Evolutionary conservation across 805 yeast genomes (phyloP).

Genomic region (Barnettozyma pratensis): DNA sequence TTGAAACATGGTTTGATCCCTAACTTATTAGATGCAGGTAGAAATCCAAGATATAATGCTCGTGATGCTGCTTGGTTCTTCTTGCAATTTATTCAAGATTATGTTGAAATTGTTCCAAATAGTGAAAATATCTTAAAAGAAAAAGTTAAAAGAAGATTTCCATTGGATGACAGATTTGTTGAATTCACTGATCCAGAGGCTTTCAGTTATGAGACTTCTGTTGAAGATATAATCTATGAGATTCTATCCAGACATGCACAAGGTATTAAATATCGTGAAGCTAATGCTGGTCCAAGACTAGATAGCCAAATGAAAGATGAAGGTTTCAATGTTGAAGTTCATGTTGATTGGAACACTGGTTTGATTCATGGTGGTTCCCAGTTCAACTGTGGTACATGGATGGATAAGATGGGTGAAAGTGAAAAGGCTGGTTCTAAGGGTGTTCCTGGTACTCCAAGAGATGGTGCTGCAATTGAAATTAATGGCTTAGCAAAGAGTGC

Average conservation of each 20-base stretch:
- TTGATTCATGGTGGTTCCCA: constrained; percentile 88
- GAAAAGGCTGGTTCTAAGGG: constrained; percentile 78
- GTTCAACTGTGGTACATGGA: constrained; percentile 97
- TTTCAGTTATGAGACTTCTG: constrained; percentile 61
- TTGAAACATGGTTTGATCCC: constrained; percentile 95
- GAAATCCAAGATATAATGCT: constrained; percentile 92
- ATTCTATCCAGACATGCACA: constrained; percentile 82
- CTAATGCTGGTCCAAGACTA: constrained; percentile 85
- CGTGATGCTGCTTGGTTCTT: constrained; percentile 98
- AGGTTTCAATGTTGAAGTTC: constrained; percentile 80
- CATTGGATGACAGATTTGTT: constrained; percentile 78
- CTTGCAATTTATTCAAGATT: constrained; percentile 83
- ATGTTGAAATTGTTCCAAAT: constrained; percentile 58
- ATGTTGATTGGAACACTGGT: constrained; percentile 88
- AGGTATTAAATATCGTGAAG: constrained; percentile 86
- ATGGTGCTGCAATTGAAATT: constrained; percentile 93
- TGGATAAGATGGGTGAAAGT: constrained; percentile 99
- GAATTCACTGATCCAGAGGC: constrained; percentile 68
- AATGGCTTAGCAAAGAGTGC: constrained; percentile 84
- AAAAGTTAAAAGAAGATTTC: constrained; percentile 77
- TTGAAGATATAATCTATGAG: constrained; percentile 78
- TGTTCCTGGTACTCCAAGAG: constrained; percentile 96
- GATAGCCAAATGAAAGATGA: constrained; percentile 91
- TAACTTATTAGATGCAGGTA: constrained; percentile 85
- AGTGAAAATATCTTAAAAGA: constrained; percentile 66